Evolutionary conservation across 1,284 basidiomycete species (phyloP), one percentile per base, ranked within the genome.

Genomic region (Ceratobasidium theobromae): DNA sequence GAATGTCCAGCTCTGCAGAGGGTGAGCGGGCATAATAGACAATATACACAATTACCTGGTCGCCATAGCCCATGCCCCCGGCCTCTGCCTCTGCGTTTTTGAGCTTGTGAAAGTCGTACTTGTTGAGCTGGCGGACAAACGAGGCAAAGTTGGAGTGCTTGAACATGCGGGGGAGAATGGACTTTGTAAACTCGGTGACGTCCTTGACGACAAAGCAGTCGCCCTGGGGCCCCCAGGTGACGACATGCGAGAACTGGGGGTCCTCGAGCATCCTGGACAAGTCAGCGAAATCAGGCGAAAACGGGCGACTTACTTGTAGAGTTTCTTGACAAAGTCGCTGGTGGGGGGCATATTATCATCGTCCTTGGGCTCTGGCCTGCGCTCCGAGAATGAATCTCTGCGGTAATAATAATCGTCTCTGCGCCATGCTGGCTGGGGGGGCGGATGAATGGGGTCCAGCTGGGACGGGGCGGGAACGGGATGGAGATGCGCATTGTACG

Each of bases 61-160:
- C 91, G 43, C 89, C 91, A 72, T 85, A 89, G 14, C 58, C 58
- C 58, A 52, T 62, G 5, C 58, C 58, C 16, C 58, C 58, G 67
- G 86, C 84, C 70, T 83, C 80, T 69, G 90, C 89, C 69, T 92
- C 89, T 1, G 87, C 86, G 72, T 91, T 93, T 74, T 92, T 92
- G 70, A 91, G 81, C 81, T 98, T 98, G 81, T 96, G 94, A 74
- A 98, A 98, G 74, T 97, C 95, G 75, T 98, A 98, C 79, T 98
- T 98, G 84, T 98, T 98, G 43, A 98, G 81, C 77, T 98, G 95
- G 9, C 94, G 84, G 3, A 96, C 93, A 74, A 96, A 96, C 65
- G 85, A 88, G 28, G 95, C 94, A 76, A 98, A 98, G 74, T 98
- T 98, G 16, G 92, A 95, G 76, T 98, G 95, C 74, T 97, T 93